These are phyloP conservation scores for Fusarium metavorans DNA, from an alignment of 2,329 filamentous ascomycete species.

Conservation along the genomic window DNA sequence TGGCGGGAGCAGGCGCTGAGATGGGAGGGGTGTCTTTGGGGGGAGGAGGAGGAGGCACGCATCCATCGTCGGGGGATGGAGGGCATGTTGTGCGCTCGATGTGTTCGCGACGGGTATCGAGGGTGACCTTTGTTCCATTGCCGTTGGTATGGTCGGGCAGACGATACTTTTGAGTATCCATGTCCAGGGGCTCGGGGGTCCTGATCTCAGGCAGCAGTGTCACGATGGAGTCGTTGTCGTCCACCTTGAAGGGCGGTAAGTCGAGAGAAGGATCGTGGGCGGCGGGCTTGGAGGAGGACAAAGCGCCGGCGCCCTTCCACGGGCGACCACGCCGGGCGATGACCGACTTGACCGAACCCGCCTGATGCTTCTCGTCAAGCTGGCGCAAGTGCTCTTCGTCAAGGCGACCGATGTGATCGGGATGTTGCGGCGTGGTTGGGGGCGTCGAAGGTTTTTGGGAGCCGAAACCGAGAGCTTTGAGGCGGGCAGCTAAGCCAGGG, in stretches of 20 bases:
- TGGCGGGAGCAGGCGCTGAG: slow-evolving; percentile 42
- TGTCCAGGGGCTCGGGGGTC: slow-evolving; percentile 64
- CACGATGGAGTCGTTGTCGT: slow-evolving; percentile 42
- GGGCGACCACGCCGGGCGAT: slow-evolving; percentile 76
- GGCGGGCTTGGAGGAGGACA: slow-evolving; percentile 43
- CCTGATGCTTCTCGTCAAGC: slow-evolving; percentile 75
- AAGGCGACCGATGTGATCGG: slow-evolving; percentile 73
- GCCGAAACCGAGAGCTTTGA: slow-evolving; percentile 74
- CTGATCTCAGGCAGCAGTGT: slow-evolving; percentile 65
- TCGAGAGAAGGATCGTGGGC: slow-evolving; percentile 41
- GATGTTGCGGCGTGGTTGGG: slow-evolving; percentile 42
- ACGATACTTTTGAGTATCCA: slow-evolving; percentile 81
- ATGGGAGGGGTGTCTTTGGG: slow-evolving; percentile 56
- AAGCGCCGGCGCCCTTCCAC: slow-evolving; percentile 74
- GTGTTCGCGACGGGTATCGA: slow-evolving; percentile 69
- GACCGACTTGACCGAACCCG: slow-evolving; percentile 61
- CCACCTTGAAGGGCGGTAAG: slow-evolving; percentile 44
- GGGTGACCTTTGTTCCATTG: slow-evolving; percentile 74
- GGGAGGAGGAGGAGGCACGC: slow-evolving; percentile 55
- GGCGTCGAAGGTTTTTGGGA: slow-evolving; percentile 53
- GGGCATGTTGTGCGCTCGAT: slow-evolving; percentile 62
- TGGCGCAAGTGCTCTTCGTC: slow-evolving; percentile 77
- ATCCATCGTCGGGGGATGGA: slow-evolving; percentile 51
- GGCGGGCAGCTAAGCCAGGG: slow-evolving; percentile 72
- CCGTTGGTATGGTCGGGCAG: slow-evolving; percentile 77